Conservation (phyloP, 2,329 filamentous ascomycete genomes). For the Gyromitra esculenta region DNA sequence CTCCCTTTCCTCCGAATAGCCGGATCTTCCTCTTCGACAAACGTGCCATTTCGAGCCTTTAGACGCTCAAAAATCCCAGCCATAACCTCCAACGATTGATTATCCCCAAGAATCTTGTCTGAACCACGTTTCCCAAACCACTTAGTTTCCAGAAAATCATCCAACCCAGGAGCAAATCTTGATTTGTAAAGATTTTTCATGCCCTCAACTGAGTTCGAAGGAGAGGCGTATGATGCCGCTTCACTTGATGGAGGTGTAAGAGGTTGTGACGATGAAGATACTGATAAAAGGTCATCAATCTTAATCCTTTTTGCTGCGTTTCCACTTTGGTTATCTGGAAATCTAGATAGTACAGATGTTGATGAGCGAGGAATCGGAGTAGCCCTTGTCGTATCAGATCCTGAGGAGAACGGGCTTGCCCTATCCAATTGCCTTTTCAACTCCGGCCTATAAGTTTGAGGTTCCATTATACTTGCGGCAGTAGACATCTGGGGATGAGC, state of each 20-base stretch:
- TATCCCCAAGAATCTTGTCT: constrained; percentile 64
- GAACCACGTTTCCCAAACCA: constrained; percentile 75
- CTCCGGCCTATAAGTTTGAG: constrained; percentile 55
- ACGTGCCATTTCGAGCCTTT: constrained; percentile 55
- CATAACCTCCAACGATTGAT: constrained; percentile 56
- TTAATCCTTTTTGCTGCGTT: constrained; percentile 72
- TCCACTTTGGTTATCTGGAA: constrained; percentile 54
- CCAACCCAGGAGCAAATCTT: constrained; percentile 78
- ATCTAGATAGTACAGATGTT: constrained; percentile 54
- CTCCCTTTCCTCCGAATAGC: constrained; percentile 54
- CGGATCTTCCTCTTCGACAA: constrained; percentile 54
- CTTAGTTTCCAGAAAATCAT: constrained; percentile 79
- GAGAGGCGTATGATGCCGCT: constrained; percentile 60
- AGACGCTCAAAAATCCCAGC: constrained; percentile 56
- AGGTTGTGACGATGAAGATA: constrained; percentile 70
- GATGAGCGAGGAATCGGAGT: constrained; percentile 57
- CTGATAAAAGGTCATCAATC: constrained; percentile 76
- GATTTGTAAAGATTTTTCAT: constrained; percentile 77
- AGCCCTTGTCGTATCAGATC: constrained; percentile 65
- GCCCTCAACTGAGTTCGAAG: constrained; percentile 67
- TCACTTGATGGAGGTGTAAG: constrained; percentile 66
- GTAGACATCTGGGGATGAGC: constrained; percentile 56
- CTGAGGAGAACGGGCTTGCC: constrained; percentile 59
- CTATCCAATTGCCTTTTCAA: constrained; percentile 59
- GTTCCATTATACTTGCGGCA: constrained; percentile 53